phyloP scores from a whole-genome alignment of 2,329 filamentous ascomycete genomes.

The Passalora sequoiae region DNA sequence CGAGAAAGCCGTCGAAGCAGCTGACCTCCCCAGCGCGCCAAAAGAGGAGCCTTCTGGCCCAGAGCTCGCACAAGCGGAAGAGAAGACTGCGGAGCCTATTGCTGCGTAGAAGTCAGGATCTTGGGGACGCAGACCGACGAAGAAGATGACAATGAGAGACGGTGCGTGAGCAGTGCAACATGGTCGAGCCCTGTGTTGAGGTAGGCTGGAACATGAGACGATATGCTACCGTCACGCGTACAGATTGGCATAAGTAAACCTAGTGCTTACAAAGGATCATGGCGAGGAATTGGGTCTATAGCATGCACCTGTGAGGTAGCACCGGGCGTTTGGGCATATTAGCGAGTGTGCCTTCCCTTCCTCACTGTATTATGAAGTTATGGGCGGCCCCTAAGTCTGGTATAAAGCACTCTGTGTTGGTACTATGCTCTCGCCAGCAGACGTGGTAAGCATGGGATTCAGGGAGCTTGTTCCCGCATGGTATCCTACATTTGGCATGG shows the following conservation, averaged over 20 bases:
- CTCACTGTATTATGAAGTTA: slow-evolving; percentile 10
- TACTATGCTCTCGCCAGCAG: background rate
- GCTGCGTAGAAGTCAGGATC: slow-evolving; percentile 5
- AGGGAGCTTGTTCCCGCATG: too few species aligned
- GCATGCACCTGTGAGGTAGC: slow-evolving; percentile 1
- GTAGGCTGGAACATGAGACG: background rate
- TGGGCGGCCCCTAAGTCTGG: slow-evolving; percentile 3
- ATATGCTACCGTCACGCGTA: background rate
- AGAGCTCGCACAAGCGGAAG: slow-evolving; percentile 13
- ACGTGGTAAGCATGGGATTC: background rate
- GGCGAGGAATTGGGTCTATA: slow-evolving; percentile 10
- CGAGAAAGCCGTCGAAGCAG: slow-evolving; percentile 14
- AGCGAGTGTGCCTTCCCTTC: slow-evolving; percentile 8
- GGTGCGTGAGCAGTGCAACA: background rate
- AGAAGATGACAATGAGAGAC: background rate
- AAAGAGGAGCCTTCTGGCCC: slow-evolving; percentile 20
- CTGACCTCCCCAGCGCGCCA: slow-evolving; percentile 23
- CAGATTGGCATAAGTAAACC: slow-evolving; percentile 6
- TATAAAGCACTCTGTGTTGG: background rate
- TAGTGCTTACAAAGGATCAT: slow-evolving; percentile 3
- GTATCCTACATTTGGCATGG: too few species aligned
- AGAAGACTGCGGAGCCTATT: slow-evolving; percentile 15
- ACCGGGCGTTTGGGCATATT: slow-evolving; percentile 4
- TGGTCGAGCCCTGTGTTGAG: background rate
- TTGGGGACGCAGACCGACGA: background rate